Evolutionary conservation across 2,329 filamentous ascomycete genomes (phyloP).

Genomic region (Sarocladium oryzae): DNA sequence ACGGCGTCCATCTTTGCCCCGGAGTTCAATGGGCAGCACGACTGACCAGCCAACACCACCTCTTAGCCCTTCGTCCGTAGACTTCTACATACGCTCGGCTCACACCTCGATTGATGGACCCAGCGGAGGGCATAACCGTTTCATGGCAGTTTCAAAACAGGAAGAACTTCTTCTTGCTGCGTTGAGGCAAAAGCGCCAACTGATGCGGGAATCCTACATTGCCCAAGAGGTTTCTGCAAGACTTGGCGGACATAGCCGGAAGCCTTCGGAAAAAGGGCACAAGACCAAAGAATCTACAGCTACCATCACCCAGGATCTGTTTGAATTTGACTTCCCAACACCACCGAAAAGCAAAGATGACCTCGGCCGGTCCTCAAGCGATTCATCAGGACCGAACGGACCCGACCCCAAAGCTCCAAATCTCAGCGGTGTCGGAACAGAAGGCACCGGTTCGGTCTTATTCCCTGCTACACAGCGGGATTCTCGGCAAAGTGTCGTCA

Average conservation of each 20-base stretch:
- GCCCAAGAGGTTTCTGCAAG: slow-evolving; percentile 15
- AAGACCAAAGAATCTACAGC: slow-evolving; percentile 23
- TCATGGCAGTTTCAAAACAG: slow-evolving; percentile 53
- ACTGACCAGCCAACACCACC: slow-evolving; percentile 42
- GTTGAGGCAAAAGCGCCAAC: slow-evolving; percentile 48
- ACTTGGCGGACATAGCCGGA: background rate
- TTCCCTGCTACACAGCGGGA: background rate
- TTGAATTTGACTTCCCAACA: slow-evolving; percentile 29
- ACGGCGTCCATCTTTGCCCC: slow-evolving; percentile 12
- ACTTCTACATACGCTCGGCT: slow-evolving; percentile 38
- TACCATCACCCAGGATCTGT: slow-evolving; percentile 22
- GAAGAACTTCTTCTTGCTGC: slow-evolving; percentile 54
- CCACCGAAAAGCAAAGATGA: slow-evolving; percentile 23
- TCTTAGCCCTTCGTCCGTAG: slow-evolving; percentile 44
- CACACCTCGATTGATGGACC: slow-evolving; percentile 29
- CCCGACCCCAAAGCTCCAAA: background rate
- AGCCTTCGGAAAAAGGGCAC: slow-evolving; percentile 16
- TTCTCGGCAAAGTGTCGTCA: background rate
- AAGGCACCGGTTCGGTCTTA: slow-evolving; percentile 4
- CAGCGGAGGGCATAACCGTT: slow-evolving; percentile 25
- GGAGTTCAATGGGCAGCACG: slow-evolving; percentile 18
- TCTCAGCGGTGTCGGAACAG: background rate
- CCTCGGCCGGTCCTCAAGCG: background rate
- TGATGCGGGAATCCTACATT: slow-evolving; percentile 44
- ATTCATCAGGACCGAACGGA: background rate